Base-by-base conservation (phyloP, 495 filamentous ascomycete species). In the Terfezia boudieri region DNA sequence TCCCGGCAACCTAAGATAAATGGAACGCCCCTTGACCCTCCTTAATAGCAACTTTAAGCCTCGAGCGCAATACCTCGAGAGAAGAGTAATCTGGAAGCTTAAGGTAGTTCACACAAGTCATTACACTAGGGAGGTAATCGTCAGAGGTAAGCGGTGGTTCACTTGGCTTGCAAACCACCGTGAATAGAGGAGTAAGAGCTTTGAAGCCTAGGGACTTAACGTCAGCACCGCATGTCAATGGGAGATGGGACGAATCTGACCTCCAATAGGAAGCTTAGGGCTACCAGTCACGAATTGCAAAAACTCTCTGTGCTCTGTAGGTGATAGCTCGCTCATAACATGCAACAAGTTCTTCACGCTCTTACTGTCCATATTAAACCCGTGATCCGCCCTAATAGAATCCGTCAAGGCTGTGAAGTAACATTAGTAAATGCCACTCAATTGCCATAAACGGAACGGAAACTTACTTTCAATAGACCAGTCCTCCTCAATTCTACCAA, bases 1-100 rank as follows among this genome's bases (percentile, higher is more conserved):
- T 32, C 26, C 26, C 26, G 4, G 7, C 26, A 32, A 32, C 26
- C 26, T 68, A 98, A 41, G 92, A 96, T 54, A 99, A 73, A 67
- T 96, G 92, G 76, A 99, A 99, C 53, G 92, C 92, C 16, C 92
- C 92, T 66, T 96, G 92, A n/a, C 92, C 92, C 71, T 99, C 92
- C 66, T 79, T 82, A 61, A 94, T 93, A 43, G 92, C 92, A 52
- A 83, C 79, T 48, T 78, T 78, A 36, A 99, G 70, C 64, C 81
- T 80, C 60, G 79, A 73, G 54, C 73, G 77, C 64, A 99, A 75
- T 38, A 83, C 74, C 14, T 86, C 76, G 57, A 94, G 68, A 61
- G 70, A 76, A 60, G 80, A 89, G 69, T 99, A 99, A 68, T 99
- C 87, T 20, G 92, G 92, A 62, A 99, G 73, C 68, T 99, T 99